phyloP scores from a whole-genome alignment of 305 asterid genomes.

The Fraxinus platypoda region DNA sequence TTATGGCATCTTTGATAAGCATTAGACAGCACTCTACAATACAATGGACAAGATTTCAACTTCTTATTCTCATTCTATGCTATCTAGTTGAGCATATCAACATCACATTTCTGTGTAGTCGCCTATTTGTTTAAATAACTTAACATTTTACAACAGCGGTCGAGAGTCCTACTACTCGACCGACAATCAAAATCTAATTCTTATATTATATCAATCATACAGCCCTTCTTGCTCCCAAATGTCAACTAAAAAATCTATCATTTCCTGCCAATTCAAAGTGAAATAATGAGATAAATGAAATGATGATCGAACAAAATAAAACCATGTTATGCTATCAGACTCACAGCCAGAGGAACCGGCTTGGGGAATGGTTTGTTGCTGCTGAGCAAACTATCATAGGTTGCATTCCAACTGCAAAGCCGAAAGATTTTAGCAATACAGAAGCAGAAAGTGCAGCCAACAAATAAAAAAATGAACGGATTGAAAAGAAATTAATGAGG shows the following conservation, averaged over 20 bases:
- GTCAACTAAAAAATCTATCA: constrained; percentile 64
- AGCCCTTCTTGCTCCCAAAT: constrained; percentile 69
- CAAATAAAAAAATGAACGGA: constrained; percentile 11
- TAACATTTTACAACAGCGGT: background rate
- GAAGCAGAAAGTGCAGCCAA: constrained; percentile 23
- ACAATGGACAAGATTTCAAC: background rate
- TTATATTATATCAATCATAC: constrained; percentile 44
- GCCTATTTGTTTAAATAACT: background rate
- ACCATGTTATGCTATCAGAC: constrained; percentile 19
- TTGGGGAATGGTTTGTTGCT: constrained; percentile 53
- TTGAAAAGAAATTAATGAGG: background rate
- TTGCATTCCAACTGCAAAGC: constrained; percentile 56
- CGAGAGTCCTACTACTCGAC: background rate
- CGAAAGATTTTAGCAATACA: constrained; percentile 38
- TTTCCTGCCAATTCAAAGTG: constrained; percentile 50
- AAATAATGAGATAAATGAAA: constrained; percentile 11
- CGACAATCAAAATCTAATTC: background rate
- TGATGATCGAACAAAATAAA: background rate
- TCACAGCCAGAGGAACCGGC: constrained; percentile 62
- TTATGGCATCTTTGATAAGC: background rate
- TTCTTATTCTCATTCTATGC: background rate
- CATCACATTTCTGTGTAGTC: background rate
- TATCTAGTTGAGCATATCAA: background rate
- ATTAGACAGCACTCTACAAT: background rate
- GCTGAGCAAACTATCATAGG: constrained; percentile 54